Base-by-base conservation (phyloP, 495 filamentous ascomycete species). In the Neurospora discreta region DNA sequence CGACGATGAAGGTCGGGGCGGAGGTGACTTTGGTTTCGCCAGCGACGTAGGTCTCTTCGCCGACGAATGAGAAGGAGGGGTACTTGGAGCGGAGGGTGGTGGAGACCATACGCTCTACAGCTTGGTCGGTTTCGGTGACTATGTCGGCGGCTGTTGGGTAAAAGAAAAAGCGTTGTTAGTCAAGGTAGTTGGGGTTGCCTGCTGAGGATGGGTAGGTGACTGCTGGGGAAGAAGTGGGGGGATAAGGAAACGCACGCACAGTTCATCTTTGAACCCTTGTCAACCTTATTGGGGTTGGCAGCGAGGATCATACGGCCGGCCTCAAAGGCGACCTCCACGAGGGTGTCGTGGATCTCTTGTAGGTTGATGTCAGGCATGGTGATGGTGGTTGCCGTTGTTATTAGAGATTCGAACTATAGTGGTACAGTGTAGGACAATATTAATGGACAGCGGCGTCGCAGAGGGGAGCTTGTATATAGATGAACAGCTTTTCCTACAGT, bases 91-190 rank as follows among this genome's bases (percentile, higher is more conserved):
- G 83, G 38, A 97, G 85, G n/a, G 83, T 83, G 2, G 84, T 84
- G 5, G 87, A 89, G 69, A 96, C 87, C 83, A 93, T 88, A 33
- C 84, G 86, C 77, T 97, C 93, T 58, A 97, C 91, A 2, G 91
- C 92, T 74, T 88, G 88, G 81, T 97, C 93, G 73, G 93, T 93
- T 80, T 95, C 90, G 33, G 93, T 97, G 39, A 97, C 93, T 40
- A 96, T 87, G 79, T 97, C 93, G 72, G 89, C 90, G 71, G 91
- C 91, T 93, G 67, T 5, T 70, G 36, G 23, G 5, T 13, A 16
- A 52, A 68, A 43, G 74, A 78, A 58, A 78, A 78, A 71, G 52
- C 8, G 30, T 69, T 40, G 40, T 36, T 33, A 10, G 16, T 41
- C 44, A 10, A 68, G 46, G 40, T 41, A 10, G 16, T 41, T 60